These are phyloP conservation scores for Auricularia auricula-judae DNA, from an alignment of 768 basidiomycete species.

Conservation along the genomic window DNA sequence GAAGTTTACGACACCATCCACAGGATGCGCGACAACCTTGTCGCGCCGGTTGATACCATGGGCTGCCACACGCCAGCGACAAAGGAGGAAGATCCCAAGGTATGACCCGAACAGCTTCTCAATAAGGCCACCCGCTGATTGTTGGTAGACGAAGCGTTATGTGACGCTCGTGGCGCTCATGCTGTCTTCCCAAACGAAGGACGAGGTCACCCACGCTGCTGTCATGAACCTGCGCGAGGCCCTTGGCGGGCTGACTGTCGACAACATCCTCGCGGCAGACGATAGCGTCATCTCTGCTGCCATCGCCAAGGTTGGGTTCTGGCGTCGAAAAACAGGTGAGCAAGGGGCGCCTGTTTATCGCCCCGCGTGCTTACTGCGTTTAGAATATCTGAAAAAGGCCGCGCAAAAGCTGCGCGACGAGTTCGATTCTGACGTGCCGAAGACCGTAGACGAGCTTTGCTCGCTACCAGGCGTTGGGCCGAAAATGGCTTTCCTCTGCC, in stretches of 20 bases:
- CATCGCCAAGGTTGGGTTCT: slow-evolving; percentile 87
- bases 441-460: slow-evolving; percentile 79
- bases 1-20: slow-evolving; percentile 64
- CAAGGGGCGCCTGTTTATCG: slow-evolving; percentile 6
- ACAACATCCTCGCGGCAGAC: slow-evolving; percentile 55
- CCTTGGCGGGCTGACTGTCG: slow-evolving; percentile 68
- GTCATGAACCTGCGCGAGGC: slow-evolving; percentile 59
- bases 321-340: slow-evolving; percentile 77
- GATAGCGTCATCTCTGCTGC: slow-evolving; percentile 55
- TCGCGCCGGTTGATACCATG: slow-evolving; percentile 90
- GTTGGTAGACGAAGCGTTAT: slow-evolving; percentile 60
- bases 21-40: slow-evolving; percentile 57
- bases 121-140: neutral
- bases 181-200: slow-evolving; percentile 94
- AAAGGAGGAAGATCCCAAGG: slow-evolving; percentile 57
- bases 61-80: slow-evolving; percentile 66
- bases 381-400: slow-evolving; percentile 42
- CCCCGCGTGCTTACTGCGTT: too few relatives aligned
- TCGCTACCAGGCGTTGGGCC: slow-evolving; percentile 87
- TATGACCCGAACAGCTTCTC: slow-evolving; percentile 18
- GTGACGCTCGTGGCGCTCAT: slow-evolving; percentile 85
- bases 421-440: slow-evolving; percentile 77
- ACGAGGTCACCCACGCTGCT: slow-evolving; percentile 76
- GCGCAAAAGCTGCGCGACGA: slow-evolving; percentile 58
- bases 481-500: slow-evolving; percentile 86